phyloP scores from a whole-genome alignment of 2,329 filamentous ascomycete genomes.

The Plectosphaerella plurivora region DNA sequence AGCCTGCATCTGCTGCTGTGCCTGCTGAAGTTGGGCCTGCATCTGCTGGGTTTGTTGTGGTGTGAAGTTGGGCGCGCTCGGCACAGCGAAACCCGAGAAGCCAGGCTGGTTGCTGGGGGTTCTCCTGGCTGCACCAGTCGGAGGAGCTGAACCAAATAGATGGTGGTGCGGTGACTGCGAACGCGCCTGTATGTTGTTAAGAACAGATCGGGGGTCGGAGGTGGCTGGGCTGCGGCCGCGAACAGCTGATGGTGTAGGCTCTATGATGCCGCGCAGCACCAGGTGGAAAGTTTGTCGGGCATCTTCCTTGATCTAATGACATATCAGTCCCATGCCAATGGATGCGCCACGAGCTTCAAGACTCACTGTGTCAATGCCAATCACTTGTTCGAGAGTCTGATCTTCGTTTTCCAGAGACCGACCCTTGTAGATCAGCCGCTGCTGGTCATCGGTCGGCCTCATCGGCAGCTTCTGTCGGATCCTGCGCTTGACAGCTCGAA shows the following conservation, averaged over 20 bases:
- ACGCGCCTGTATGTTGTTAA: not conserved
- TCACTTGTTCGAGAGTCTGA: conserved; percentile 52
- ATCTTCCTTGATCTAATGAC: conserved; percentile 6
- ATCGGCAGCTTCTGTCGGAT: conserved; percentile 48
- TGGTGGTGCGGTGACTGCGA: conserved; percentile 18
- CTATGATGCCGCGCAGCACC: conserved; percentile 38
- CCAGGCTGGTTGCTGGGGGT: conserved; percentile 4
- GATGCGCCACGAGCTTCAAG: not conserved
- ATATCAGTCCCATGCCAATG: not conserved
- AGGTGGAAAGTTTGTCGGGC: conserved; percentile 51
- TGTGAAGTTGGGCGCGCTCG: conserved; percentile 7
- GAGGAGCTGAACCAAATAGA: not conserved
- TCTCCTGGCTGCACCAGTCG: not conserved
- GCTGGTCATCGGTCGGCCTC: conserved; percentile 47
- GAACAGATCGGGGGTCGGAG: conserved; percentile 23
- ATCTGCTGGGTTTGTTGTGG: conserved; percentile 13
- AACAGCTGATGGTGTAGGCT: conserved; percentile 16
- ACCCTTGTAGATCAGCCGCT: conserved; percentile 58
- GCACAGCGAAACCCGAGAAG: conserved; percentile 3
- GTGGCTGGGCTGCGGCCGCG: conserved; percentile 18
- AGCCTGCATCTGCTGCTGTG: conserved; percentile 14
- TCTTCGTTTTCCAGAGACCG: conserved; percentile 49
- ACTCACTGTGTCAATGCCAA: conserved; percentile 50
- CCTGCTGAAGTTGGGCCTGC: conserved; percentile 29
- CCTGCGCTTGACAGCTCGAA: conserved; percentile 53